Base-by-base conservation (phyloP, 352 stramenopile genomes). In the Pythium plurisporium region DNA sequence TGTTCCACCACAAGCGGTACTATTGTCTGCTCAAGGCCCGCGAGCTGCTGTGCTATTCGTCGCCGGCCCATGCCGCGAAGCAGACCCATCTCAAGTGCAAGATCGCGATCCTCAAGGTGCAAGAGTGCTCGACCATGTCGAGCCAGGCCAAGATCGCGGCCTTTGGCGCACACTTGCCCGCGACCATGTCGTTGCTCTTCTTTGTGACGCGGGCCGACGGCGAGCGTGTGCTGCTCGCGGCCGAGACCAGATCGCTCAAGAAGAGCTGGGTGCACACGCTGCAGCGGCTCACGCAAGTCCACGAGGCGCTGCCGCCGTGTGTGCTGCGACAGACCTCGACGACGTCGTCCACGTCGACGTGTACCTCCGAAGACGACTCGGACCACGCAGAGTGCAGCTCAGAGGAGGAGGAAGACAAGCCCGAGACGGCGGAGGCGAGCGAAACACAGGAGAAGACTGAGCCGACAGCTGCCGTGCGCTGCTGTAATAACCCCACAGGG, bases 171-270 rank as follows among this genome's bases (percentile, higher is more conserved):
- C 65, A 71, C 43, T 27, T 88, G 17, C 80, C 80, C 4, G 27
- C 65, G 0, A 63, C 82, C 9, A 64, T 91, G 36, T 48, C 58
- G 34, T 65, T 76, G 45, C 74, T 91, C 72, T 85, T 91, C 42
- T 78, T 85, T 56, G 74, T 89, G 22, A 89, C 80, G 41, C 83
- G 79, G 34, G 64, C 70, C n/a, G 81, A 80, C 40, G 80, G 78
- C 14, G 76, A 87, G 45, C 76, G 74, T 37, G 71, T 88, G 37
- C 58, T 85, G n/a, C 57, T 87, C 22, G 73, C 67, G 2, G 74
- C 76, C 31, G 76, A 83, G 45, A 69, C 59, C 30, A 66, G 69
- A 25, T 70, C 54, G 25, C 57, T 62, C 38, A 83, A 85, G 55
- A 69, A 70, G 52, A 82, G 81, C 59, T 87, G 76, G 76, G 67